These are phyloP conservation scores for Fagus sylvatica DNA, from an alignment of 306 rosid species.

Conservation along the genomic window DNA sequence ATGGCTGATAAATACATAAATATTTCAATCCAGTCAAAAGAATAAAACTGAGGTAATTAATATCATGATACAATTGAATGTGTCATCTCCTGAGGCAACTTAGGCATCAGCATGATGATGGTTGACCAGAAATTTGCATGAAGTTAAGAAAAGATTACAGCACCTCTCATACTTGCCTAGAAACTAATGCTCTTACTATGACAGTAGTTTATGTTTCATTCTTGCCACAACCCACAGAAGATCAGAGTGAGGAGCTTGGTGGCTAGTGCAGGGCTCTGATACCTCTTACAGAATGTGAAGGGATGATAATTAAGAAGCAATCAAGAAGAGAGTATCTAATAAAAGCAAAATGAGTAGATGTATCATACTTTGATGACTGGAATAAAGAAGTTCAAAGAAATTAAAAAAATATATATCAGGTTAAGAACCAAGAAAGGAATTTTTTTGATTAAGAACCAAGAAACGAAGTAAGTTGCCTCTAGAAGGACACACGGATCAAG, in stretches of 20 bases:
- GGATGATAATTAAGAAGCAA: neutral
- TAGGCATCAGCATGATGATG: neutral
- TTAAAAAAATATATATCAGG: neutral
- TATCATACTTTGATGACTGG: neutral
- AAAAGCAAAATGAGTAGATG: neutral
- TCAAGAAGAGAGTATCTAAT: neutral
- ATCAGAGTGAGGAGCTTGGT: neutral
- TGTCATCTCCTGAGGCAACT: neutral
- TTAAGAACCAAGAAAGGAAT: neutral
- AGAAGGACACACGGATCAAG: neutral
- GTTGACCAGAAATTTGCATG: neutral
- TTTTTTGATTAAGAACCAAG: neutral
- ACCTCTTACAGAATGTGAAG: neutral
- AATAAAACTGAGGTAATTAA: neutral
- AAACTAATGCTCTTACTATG: neutral
- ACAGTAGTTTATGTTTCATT: neutral
- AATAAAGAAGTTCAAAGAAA: neutral
- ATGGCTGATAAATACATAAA: slow-evolving; percentile 7
- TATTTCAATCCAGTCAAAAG: neutral
- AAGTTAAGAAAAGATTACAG: neutral
- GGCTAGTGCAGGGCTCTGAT: neutral
- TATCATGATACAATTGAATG: neutral
- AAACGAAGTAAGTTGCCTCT: neutral
- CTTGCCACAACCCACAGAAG: neutral
- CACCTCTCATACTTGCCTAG: neutral